A percentile compares a stretch with the other conserved stretches of the same genome.
Evolutionary conservation across 352 stramenopile genomes (phyloP).

Genomic region (Pythium brassicae): DNA sequence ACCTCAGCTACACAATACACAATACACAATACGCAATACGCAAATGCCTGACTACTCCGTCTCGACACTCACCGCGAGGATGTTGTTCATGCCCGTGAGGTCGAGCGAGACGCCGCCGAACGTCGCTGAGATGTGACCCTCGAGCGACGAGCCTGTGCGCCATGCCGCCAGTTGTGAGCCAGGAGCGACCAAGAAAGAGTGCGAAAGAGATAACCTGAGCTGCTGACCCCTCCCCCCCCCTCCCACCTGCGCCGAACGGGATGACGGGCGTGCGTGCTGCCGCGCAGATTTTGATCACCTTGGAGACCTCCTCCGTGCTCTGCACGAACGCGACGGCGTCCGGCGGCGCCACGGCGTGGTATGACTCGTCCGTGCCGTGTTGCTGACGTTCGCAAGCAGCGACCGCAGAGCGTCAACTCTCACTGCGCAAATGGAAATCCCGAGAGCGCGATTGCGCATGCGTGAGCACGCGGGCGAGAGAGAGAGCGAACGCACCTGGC

Average conservation of each 20-base stretch:
- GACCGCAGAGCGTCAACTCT: too few species aligned
- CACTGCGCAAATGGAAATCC: too few species aligned
- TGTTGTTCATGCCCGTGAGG: conserved; percentile 78
- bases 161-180: background rate
- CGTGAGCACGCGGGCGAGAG: too few species aligned
- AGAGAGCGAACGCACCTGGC: conserved; percentile 52
- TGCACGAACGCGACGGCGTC: conserved; percentile 86
- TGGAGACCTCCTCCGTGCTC: conserved; percentile 83
- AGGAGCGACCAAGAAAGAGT: background rate
- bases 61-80: conserved; percentile 37
- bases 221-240: too few species aligned
- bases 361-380: conserved; percentile 90
- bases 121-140: conserved; percentile 94
- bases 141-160: conserved; percentile 86
- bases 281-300: conserved; percentile 89
- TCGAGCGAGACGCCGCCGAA: conserved; percentile 91
- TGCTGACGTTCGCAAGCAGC: too few species aligned
- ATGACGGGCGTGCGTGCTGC: conserved; percentile 88
- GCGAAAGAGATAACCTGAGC: too few species aligned
- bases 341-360: conserved; percentile 81
- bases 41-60: background rate
- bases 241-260: conserved; percentile 92
- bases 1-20: background rate
- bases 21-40: background rate
- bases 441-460: too few species aligned